These are phyloP conservation scores for Trametes punicea DNA, from an alignment of 768 basidiomycete species.

Conservation along the genomic window DNA sequence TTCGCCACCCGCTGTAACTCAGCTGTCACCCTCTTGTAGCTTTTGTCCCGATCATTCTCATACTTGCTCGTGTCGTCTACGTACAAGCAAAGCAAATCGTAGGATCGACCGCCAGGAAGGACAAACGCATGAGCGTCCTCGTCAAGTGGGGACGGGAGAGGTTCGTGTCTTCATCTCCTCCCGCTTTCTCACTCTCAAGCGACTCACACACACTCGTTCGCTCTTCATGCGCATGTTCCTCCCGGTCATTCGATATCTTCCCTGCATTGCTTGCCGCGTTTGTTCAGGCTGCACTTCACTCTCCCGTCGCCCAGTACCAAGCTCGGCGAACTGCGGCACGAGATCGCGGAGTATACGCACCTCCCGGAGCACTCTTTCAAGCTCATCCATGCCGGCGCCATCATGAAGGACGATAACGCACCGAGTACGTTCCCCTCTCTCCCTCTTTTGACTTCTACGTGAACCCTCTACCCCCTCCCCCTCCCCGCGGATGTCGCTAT, in stretches of 20 bases:
- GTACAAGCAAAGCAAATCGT: slow-evolving; percentile 26
- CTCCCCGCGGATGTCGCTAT: too few species aligned
- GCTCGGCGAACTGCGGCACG: slow-evolving; percentile 53
- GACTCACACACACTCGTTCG: neutral
- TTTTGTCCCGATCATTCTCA: slow-evolving; percentile 28
- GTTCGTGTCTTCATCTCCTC: slow-evolving; percentile 26
- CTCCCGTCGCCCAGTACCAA: slow-evolving; percentile 58
- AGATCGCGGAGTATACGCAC: slow-evolving; percentile 72
- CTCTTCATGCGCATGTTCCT: neutral
- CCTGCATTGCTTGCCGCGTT: neutral
- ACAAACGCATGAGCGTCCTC: slow-evolving; percentile 34
- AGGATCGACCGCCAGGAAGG: slow-evolving; percentile 1
- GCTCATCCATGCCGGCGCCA: slow-evolving; percentile 84
- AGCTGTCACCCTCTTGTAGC: slow-evolving; percentile 9
- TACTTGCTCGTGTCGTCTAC: slow-evolving; percentile 29
- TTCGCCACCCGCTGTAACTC: neutral
- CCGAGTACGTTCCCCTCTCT: slow-evolving; percentile 44
- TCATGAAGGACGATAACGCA: slow-evolving; percentile 80
- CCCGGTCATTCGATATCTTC: neutral
- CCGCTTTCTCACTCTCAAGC: neutral
- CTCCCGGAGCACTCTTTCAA: slow-evolving; percentile 72
- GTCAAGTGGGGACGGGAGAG: slow-evolving; percentile 52
- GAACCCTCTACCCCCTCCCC: too few species aligned
- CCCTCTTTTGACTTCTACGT: neutral
- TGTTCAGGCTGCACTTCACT: slow-evolving; percentile 43